Base-by-base conservation (phyloP, 1,139 yeast species). In the Kurtzmaniella quercitrusa region DNA sequence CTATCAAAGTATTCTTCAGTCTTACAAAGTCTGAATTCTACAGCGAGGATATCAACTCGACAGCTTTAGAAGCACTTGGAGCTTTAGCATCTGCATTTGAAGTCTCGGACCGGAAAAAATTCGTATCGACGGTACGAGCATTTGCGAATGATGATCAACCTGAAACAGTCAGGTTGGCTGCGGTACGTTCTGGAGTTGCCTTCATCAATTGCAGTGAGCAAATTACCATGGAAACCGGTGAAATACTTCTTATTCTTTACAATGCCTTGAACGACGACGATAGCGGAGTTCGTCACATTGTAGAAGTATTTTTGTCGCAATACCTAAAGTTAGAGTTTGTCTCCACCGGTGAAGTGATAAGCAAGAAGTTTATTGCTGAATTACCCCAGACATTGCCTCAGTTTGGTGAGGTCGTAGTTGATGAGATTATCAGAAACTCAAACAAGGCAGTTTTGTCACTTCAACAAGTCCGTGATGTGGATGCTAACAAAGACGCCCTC, bases 181-280 rank as follows among this genome's bases (percentile, higher is more conserved):
- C 81, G 1, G 55, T 80, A 34, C 62, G 57, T 8, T 77, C 86
- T 0, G 65, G 43, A 66, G 65, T 41, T 58, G 45, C 33, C 14
- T 48, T 24, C 47, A 34, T 27, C 38, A 39, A 16, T 23, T 38
- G 16, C 34, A 43, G 11, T 47, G 48, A n/a, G 31, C 19, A 17
- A 25, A n/a, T 33, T 16, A 16, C 25, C 21, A 11, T 27, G n/a
- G 38, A 31, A 27, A 37, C 33, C 3, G 41, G 46, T 3, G 39
- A 48, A n/a, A 55, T 57, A 2, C 17, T 45, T 3, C 51, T 69
- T 15, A 48, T 58, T 11, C 53, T 79, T 1, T 70, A 66, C 48
- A 54, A 59, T 14, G 74, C 68, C 47, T 58, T 82, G 14, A 66
- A 70, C 42, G 94, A 85, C 57, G 93, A 85, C 54, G 87, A 82